These are phyloP conservation scores for Mucor piriformis DNA, from an alignment of 371 early-diverging fungal genomes.

Conservation along the genomic window DNA sequence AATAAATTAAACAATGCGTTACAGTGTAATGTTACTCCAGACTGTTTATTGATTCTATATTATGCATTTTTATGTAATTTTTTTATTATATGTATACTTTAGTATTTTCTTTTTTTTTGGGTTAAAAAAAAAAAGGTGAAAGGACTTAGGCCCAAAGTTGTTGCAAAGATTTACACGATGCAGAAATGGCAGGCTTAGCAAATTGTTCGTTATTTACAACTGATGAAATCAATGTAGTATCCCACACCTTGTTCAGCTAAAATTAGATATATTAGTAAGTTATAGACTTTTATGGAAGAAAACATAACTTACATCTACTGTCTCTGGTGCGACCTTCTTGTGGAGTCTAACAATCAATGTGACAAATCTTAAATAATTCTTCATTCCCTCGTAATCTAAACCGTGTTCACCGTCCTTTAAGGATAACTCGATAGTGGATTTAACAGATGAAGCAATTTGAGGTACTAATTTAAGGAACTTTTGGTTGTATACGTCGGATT, in stretches of 20 bases:
- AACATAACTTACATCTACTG: conserved; percentile 29
- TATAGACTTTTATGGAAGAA: background rate
- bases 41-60: no score
- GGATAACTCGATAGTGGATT: conserved; percentile 28
- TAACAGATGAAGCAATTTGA: conserved; percentile 26
- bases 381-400: conserved; percentile 33
- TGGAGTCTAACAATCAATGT: conserved; percentile 30
- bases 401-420: conserved; percentile 22
- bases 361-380: conserved; percentile 31
- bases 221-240: conserved; percentile 26
- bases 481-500: conserved; percentile 43
- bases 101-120: background rate
- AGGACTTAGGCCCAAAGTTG: conserved; percentile 16
- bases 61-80: background rate
- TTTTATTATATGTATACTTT: background rate
- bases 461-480: conserved; percentile 32
- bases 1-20: no score
- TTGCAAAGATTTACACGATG: conserved; percentile 25
- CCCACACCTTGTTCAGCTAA: conserved; percentile 31
- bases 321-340: conserved; percentile 28
- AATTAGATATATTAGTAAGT: background rate
- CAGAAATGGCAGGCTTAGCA: conserved; percentile 27
- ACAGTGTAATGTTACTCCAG: no score
- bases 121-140: background rate
- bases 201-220: conserved; percentile 24